These are phyloP conservation scores for Phlebopus sp. DNA, from an alignment of 1,284 basidiomycete species.

Conservation along the genomic window DNA sequence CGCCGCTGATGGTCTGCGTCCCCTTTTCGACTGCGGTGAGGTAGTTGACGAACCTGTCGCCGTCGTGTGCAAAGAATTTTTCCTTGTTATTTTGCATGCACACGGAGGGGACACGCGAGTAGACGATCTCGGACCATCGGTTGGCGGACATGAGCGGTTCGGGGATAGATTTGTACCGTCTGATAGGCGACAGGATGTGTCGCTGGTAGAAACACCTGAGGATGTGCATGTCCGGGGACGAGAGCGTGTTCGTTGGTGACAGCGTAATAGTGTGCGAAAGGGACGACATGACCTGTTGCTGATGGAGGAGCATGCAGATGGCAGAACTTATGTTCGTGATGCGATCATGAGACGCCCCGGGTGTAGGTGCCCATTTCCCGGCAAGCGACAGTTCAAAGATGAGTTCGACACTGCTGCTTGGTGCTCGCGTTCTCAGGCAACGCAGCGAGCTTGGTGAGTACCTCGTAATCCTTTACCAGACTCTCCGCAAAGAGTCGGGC, in stretches of 20 bases:
- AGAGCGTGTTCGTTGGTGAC: slow-evolving; percentile 26
- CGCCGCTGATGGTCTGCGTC: slow-evolving; percentile 54
- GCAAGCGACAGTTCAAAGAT: slow-evolving; percentile 50
- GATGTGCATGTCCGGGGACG: slow-evolving; percentile 31
- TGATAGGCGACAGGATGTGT: slow-evolving; percentile 55
- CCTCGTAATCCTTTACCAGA: slow-evolving; percentile 45
- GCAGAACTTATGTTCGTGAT: slow-evolving; percentile 63
- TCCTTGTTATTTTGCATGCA: slow-evolving; percentile 59
- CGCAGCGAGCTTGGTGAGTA: slow-evolving; percentile 35
- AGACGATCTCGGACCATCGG: slow-evolving; percentile 55
- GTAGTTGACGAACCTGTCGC: slow-evolving; percentile 53
- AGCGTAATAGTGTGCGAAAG: slow-evolving; percentile 26
- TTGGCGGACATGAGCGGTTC: slow-evolving; percentile 63
- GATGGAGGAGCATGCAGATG: slow-evolving; percentile 51
- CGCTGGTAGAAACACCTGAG: slow-evolving; percentile 54
- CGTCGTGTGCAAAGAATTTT: slow-evolving; percentile 56
- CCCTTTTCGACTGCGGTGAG: slow-evolving; percentile 54
- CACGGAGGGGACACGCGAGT: slow-evolving; percentile 53
- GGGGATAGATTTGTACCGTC: slow-evolving; percentile 43
- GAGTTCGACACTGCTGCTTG: slow-evolving; percentile 35
- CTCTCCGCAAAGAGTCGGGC: slow-evolving; percentile 57
- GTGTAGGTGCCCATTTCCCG: slow-evolving; percentile 69
- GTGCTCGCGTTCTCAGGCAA: slow-evolving; percentile 30
- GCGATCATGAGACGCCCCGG: slow-evolving; percentile 55
- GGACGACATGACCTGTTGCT: slow-evolving; percentile 23